Percentiles rank a stretch among this genome's conserved stretches.
These are phyloP conservation scores for Auriscalpium orientale DNA, from an alignment of 768 basidiomycete genomes.

Conservation along the genomic window DNA sequence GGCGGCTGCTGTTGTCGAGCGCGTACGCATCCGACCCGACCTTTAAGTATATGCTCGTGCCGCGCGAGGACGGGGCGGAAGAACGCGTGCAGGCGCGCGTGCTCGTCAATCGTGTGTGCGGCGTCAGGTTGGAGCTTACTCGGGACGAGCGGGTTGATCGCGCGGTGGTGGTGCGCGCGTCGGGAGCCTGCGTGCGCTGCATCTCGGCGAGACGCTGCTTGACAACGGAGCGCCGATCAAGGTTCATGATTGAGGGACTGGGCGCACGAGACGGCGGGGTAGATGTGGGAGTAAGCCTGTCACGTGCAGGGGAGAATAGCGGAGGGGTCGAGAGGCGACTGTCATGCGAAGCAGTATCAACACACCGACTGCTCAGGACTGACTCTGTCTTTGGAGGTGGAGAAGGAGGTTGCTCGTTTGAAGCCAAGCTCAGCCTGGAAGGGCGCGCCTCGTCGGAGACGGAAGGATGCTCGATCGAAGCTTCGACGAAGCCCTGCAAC, in stretches of 20 bases:
- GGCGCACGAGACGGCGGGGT: conserved; percentile 25
- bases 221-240: conserved; percentile 56
- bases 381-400: conserved; percentile 1
- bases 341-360: neutral
- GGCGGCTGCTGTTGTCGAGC: neutral
- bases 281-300: conserved; percentile 12
- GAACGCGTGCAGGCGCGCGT: neutral
- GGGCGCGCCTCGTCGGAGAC: neutral
- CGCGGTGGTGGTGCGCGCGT: neutral
- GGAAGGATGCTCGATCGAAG: neutral
- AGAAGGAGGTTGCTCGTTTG: conserved; percentile 25
- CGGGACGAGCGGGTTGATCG: no score
- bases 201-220: conserved; percentile 60
- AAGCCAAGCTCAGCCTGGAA: neutral
- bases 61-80: neutral
- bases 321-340: conserved; percentile 11
- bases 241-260: conserved; percentile 57
- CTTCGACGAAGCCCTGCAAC: conserved; percentile 15
- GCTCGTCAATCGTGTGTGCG: neutral
- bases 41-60: neutral
- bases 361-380: neutral
- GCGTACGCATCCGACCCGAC: neutral
- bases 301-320: conserved; percentile 7
- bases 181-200: conserved; percentile 21
- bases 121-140: neutral